A percentile compares a stretch with the other conserved stretches of the same genome.
These are phyloP conservation scores for Cordia subcordata DNA, from an alignment of 257 asterid species.

Conservation along the genomic window DNA sequence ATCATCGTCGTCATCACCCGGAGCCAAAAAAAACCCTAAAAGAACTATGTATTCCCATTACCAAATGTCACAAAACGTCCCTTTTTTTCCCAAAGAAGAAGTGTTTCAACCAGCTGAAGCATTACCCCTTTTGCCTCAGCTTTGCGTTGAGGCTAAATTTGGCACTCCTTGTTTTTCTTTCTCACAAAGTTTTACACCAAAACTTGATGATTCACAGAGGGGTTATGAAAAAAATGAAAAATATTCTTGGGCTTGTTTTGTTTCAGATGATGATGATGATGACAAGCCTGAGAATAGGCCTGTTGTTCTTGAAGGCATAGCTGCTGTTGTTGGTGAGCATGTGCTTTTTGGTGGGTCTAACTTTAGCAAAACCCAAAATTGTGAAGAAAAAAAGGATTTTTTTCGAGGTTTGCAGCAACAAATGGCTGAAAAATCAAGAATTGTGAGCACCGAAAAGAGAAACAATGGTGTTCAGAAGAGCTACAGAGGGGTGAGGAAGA, in stretches of 20 bases:
- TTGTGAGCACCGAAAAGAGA: not conserved
- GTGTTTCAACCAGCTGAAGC: conserved; percentile 9
- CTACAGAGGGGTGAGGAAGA: conserved; percentile 68
- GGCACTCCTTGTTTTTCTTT: conserved; percentile 5
- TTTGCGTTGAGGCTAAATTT: not conserved
- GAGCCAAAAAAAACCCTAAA: not conserved
- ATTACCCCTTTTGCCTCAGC: not conserved
- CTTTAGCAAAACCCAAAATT: not conserved
- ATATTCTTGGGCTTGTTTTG: not conserved
- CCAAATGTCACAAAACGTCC: conserved; percentile 15
- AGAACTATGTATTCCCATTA: conserved; percentile 16
- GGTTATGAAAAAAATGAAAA: not conserved
- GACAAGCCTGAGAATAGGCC: conserved; percentile 10
- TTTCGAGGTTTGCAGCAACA: too few relatives aligned
- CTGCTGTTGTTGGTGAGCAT: conserved; percentile 74
- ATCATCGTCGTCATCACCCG: not conserved
- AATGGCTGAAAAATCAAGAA: not conserved
- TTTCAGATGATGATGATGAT: conserved; percentile 1
- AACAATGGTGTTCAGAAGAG: conserved; percentile 18
- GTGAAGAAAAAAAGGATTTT: not conserved
- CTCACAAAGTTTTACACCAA: conserved; percentile 19
- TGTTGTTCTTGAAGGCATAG: conserved; percentile 72
- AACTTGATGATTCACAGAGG: not conserved
- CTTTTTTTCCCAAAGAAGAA: conserved; percentile 24
- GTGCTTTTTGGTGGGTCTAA: conserved; percentile 44